Evolutionary conservation across 768 basidiomycete genomes (phyloP).

Genomic region (Trametes maxima): DNA sequence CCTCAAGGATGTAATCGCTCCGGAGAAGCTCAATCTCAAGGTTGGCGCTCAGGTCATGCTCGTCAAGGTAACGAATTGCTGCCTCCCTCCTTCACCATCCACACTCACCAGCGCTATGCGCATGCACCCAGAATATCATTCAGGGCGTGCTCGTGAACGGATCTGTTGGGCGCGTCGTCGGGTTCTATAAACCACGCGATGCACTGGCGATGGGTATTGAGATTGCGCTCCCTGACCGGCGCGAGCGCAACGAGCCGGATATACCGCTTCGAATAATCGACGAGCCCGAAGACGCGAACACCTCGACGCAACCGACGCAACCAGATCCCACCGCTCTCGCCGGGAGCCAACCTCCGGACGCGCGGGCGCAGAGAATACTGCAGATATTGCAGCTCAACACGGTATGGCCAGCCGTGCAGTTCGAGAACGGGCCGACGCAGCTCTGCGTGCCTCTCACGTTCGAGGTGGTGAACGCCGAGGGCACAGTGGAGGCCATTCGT

Average conservation of each 20-base stretch:
- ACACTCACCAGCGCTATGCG: not conserved
- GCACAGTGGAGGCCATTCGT: conserved; percentile 59
- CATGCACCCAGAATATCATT: conserved; percentile 54
- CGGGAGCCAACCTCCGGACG: not conserved
- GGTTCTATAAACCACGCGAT: conserved; percentile 35
- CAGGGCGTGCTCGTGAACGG: conserved; percentile 76
- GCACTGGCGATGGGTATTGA: conserved; percentile 41
- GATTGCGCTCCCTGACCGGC: conserved; percentile 30
- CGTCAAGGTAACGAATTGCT: conserved; percentile 52
- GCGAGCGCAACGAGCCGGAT: not conserved
- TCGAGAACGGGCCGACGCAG: conserved; percentile 48
- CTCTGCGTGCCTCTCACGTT: conserved; percentile 62
- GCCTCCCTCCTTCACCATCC: not conserved
- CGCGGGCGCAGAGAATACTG: conserved; percentile 16
- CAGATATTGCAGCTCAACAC: conserved; percentile 21
- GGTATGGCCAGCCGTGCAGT: conserved; percentile 64
- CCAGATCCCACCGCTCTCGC: not conserved
- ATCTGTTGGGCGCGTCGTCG: conserved; percentile 50
- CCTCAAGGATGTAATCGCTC: conserved; percentile 65
- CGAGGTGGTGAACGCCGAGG: conserved; percentile 61
- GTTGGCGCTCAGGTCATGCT: conserved; percentile 88
- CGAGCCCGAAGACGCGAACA: not conserved
- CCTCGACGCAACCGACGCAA: not conserved
- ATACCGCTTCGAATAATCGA: not conserved
- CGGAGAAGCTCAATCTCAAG: conserved; percentile 42